Conservation (phyloP, 768 basidiomycete species). For the Suillus fuscotomentosus region DNA sequence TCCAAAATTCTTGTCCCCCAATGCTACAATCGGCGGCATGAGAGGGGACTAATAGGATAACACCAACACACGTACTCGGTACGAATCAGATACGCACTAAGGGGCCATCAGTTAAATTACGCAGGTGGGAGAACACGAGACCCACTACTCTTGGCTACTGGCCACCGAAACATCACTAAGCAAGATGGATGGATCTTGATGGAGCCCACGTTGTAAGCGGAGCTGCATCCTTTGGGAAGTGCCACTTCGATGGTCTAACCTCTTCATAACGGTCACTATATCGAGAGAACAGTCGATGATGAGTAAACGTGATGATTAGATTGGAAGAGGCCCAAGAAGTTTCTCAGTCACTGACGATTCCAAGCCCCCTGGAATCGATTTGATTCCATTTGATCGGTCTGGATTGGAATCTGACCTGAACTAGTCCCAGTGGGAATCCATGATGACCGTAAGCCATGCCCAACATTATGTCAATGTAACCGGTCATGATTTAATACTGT, state of each 20-base stretch:
- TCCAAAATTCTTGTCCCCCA: conserved; percentile 42
- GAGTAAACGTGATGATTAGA: background rate
- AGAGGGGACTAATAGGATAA: background rate
- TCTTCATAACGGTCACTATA: background rate
- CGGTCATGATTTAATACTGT: background rate
- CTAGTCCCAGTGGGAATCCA: background rate
- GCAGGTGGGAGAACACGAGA: conserved; percentile 4
- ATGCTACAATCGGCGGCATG: conserved; percentile 27
- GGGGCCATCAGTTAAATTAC: conserved; percentile 6
- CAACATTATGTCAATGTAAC: background rate
- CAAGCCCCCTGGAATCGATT: background rate
- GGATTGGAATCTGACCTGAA: conserved; percentile 3
- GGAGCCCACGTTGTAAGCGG: conserved; percentile 8
- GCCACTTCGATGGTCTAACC: background rate
- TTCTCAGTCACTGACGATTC: background rate
- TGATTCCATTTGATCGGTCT: background rate
- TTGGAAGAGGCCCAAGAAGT: background rate
- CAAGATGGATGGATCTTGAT: conserved; percentile 6
- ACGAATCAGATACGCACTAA: conserved; percentile 32
- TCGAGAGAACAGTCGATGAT: background rate
- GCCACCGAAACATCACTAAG: conserved; percentile 18
- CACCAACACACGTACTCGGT: conserved; percentile 19
- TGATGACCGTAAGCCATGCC: background rate
- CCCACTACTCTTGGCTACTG: conserved; percentile 24
- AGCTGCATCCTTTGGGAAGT: background rate